Conservation (phyloP, 176 grass and related monocot species). For the Triticum aestivum region IWGSC_CS_RefSeq_v2.1 NC_057804.1:139599619-139600118, state of each 20-base stretch:
- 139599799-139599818: background rate
- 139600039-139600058: too few relatives aligned
- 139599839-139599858: background rate
- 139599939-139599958: too few relatives aligned
- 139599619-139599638: conserved; percentile 58
- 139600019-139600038: too few relatives aligned
- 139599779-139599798: background rate
- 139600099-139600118: too few relatives aligned
- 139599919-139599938: background rate
- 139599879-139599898: background rate
- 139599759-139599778: background rate
- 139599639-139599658: conserved; percentile 54
- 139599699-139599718: conserved; percentile 55
- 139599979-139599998: too few relatives aligned
- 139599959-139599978: too few relatives aligned
- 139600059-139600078: too few relatives aligned
- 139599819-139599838: conserved; percentile 12
- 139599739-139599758: conserved; percentile 34
- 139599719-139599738: conserved; percentile 55
- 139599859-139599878: background rate
- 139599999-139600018: too few relatives aligned
- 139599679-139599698: conserved; percentile 70
- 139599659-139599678: conserved; percentile 64
- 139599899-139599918: background rate
- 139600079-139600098: too few relatives aligned